phyloP scores from a whole-genome alignment of 441 rosid genomes.

The Populus hybrid region DNA sequence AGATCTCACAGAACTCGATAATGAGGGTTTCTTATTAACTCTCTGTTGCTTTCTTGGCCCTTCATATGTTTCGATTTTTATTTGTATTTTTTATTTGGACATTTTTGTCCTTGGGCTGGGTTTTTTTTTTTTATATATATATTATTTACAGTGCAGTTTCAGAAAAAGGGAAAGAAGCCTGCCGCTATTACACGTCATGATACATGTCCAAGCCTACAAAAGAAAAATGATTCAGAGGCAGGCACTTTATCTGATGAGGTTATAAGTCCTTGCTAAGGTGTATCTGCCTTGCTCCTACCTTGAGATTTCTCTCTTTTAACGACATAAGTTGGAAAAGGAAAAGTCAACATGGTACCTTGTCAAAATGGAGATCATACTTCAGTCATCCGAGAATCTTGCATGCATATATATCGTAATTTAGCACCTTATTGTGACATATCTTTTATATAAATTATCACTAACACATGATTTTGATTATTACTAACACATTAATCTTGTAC shows the following conservation, averaged over 20 bases:
- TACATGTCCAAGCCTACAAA: neutral
- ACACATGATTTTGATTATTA: too few species aligned
- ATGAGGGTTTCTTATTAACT: constrained; percentile 40
- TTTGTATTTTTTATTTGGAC: constrained; percentile 16
- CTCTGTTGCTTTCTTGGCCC: constrained; percentile 61
- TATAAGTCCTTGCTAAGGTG: too few species aligned
- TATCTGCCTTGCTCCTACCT: neutral
- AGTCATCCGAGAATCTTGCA: neutral
- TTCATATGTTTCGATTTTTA: constrained; percentile 44
- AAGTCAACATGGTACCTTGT: neutral
- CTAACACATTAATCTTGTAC: too few species aligned
- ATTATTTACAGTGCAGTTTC: constrained; percentile 15
- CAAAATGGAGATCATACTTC: neutral
- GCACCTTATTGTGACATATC: neutral
- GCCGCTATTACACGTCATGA: neutral
- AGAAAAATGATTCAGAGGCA: neutral
- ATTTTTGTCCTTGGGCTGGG: constrained; percentile 23
- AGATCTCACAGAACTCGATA: constrained; percentile 85
- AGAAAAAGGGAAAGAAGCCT: neutral
- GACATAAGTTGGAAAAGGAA: neutral
- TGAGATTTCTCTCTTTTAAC: neutral
- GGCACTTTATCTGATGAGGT: too few species aligned
- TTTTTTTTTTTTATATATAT: neutral
- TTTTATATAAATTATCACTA: too few species aligned
- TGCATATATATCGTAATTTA: neutral